Percentiles rank a stretch among this genome's conserved stretches.
phyloP scores from a whole-genome alignment of 495 filamentous ascomycete genomes.

The Xylaria grammica region DNA sequence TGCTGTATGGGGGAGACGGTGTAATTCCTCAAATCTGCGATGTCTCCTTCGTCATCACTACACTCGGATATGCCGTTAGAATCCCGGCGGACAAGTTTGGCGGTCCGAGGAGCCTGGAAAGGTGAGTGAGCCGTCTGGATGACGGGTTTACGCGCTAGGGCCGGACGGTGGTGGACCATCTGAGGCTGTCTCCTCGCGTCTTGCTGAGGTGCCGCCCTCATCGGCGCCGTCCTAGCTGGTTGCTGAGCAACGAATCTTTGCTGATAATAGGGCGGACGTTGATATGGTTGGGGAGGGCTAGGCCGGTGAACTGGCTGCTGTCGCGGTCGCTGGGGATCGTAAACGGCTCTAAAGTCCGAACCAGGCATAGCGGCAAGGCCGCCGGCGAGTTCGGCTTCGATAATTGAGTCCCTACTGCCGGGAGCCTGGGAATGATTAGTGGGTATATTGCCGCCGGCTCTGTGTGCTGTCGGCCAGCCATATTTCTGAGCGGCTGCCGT shows the following conservation, averaged over 20 bases:
- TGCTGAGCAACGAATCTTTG: conserved; percentile 12
- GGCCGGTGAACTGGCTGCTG: background rate
- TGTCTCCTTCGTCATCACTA: conserved; percentile 17
- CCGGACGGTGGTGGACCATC: background rate
- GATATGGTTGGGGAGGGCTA: background rate
- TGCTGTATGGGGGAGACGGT: conserved; percentile 20
- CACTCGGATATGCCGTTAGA: conserved; percentile 28
- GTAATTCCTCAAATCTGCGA: background rate
- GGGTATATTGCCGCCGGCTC: background rate
- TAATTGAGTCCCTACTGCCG: conserved; percentile 16
- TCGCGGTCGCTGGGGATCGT: conserved; percentile 18
- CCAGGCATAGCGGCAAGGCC: conserved; percentile 22
- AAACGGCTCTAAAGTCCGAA: conserved; percentile 16
- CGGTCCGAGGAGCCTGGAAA: background rate
- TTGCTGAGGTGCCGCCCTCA: background rate
- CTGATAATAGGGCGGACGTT: conserved; percentile 10
- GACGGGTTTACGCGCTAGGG: background rate
- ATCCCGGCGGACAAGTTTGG: conserved; percentile 12
- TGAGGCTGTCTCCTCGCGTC: background rate
- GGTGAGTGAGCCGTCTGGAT: background rate
- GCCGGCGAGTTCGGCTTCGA: conserved; percentile 19
- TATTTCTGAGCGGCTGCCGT: conserved; percentile 18
- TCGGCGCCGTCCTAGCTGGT: background rate
- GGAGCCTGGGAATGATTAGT: background rate
- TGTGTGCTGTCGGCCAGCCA: conserved; percentile 19